Evolutionary conservation across 129 eudicot species (phyloP).

Genomic region (Dittrichia graveolens): DNA sequence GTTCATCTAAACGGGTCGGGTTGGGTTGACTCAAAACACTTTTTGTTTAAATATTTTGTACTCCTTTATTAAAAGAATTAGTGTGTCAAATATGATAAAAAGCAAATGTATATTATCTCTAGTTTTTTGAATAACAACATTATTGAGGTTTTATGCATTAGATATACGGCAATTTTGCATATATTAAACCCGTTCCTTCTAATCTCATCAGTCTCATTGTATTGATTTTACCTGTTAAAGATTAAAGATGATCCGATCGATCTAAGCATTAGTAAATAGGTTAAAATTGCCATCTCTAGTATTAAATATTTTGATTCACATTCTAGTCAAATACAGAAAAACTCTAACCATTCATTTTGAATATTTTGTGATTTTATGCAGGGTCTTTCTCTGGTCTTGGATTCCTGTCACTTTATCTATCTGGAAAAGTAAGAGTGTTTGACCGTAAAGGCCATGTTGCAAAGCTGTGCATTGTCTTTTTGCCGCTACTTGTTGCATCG

Average conservation of each 20-base stretch:
- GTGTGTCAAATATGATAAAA: background rate
- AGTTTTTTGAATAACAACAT: background rate
- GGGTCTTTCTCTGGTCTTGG: slow-evolving; percentile 96
- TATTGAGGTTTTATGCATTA: no score
- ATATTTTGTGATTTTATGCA: slow-evolving; percentile 23
- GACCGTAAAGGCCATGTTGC: slow-evolving; percentile 77
- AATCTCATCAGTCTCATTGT: background rate
- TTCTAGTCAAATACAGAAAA: background rate
- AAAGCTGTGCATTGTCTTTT: slow-evolving; percentile 67
- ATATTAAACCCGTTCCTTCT: no score
- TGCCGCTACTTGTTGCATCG: slow-evolving; percentile 74
- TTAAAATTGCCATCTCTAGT: background rate
- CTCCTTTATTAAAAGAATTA: background rate
- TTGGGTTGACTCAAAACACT: background rate
- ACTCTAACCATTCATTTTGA: background rate
- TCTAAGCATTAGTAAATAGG: background rate
- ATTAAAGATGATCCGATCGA: background rate
- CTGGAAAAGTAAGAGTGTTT: slow-evolving; percentile 74
- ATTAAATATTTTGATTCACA: background rate
- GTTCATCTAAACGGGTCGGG: background rate
- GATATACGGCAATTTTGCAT: no score
- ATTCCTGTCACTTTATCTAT: slow-evolving; percentile 68
- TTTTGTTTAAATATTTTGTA: background rate
- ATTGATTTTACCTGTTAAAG: background rate
- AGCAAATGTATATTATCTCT: background rate